Conservation (phyloP, 768 basidiomycete species). For the Collybia sp. region DNA sequence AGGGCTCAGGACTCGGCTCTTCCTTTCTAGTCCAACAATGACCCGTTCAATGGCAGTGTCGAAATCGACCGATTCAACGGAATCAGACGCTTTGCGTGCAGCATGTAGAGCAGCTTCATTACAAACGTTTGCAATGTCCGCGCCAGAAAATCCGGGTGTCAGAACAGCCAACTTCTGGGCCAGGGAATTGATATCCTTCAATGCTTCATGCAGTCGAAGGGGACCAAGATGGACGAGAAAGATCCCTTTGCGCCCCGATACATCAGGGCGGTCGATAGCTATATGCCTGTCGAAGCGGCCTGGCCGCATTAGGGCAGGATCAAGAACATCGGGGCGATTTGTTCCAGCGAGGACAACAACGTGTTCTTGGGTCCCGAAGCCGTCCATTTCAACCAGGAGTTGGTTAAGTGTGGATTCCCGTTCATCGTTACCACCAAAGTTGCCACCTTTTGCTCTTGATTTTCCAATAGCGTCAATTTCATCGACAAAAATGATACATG, state of each 20-base stretch:
- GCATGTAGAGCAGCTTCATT: constrained; percentile 97
- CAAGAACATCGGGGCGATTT: constrained; percentile 94
- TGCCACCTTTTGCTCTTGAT: constrained; percentile 78
- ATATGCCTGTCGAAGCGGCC: constrained; percentile 98
- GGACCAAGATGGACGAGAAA: constrained; percentile 90
- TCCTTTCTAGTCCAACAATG: constrained; percentile 94
- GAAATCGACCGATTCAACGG: constrained; percentile 80
- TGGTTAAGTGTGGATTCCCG: constrained; percentile 97
- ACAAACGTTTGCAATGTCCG: constrained; percentile 98
- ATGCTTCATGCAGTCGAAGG: constrained; percentile 57
- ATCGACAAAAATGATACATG: constrained; percentile 98
- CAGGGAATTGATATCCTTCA: constrained; percentile 50
- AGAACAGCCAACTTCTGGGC: constrained; percentile 94
- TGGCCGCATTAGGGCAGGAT: constrained; percentile 92
- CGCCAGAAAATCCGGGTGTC: constrained; percentile 97
- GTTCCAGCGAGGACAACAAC: constrained; percentile 96
- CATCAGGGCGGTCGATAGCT: constrained; percentile 91
- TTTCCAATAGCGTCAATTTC: constrained; percentile 99
- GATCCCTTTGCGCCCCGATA: constrained; percentile 89
- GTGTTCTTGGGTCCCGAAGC: constrained; percentile 96
- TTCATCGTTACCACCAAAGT: constrained; percentile 86
- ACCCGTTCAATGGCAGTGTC: constrained; percentile 98
- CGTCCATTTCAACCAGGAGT: constrained; percentile 98
- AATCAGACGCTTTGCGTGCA: constrained; percentile 78
- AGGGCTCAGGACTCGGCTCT: constrained; percentile 85